Evolutionary conservation across 208 protist genomes (phyloP).

Genomic region (Crithidia sp.): DNA sequence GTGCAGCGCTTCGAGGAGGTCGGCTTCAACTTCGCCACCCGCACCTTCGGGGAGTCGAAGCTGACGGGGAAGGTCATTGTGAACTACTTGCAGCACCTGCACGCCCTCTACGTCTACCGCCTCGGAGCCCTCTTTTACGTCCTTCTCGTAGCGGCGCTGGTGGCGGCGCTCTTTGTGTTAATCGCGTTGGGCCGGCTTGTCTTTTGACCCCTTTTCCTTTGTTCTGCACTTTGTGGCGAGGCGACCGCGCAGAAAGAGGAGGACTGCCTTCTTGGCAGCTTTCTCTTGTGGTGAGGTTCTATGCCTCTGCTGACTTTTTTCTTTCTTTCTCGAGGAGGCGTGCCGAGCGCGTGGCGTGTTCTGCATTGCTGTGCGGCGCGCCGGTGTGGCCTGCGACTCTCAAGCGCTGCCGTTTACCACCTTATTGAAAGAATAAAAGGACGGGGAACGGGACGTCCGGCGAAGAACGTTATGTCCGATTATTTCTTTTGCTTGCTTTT

Average conservation of each 20-base stretch:
- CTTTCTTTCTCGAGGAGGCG: neutral
- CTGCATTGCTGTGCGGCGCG: neutral
- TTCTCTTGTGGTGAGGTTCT: too few species aligned
- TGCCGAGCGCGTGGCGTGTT: neutral
- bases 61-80: slow-evolving; percentile 90
- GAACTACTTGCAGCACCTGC: slow-evolving; percentile 84
- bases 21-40: slow-evolving; percentile 83
- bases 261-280: too few species aligned
- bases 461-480: neutral
- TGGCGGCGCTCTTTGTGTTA: slow-evolving; percentile 25
- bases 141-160: slow-evolving; percentile 27
- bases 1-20: slow-evolving; percentile 77
- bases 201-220: slow-evolving; percentile 11
- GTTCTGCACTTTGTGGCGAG: too few species aligned
- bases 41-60: slow-evolving; percentile 85
- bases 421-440: neutral
- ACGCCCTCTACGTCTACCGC: slow-evolving; percentile 73
- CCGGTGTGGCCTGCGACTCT: too few species aligned
- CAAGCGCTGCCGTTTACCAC: too few species aligned
- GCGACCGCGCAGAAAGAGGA: too few species aligned
- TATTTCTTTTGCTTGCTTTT: neutral
- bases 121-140: slow-evolving; percentile 53
- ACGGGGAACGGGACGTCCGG: neutral
- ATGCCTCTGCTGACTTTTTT: neutral
- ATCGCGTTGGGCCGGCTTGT: neutral